A percentile compares a stretch with the other conserved stretches of the same genome.
These are phyloP conservation scores for Lophiostoma macrostomum DNA, from an alignment of 495 filamentous ascomycete species.

Conservation along the genomic window DNA sequence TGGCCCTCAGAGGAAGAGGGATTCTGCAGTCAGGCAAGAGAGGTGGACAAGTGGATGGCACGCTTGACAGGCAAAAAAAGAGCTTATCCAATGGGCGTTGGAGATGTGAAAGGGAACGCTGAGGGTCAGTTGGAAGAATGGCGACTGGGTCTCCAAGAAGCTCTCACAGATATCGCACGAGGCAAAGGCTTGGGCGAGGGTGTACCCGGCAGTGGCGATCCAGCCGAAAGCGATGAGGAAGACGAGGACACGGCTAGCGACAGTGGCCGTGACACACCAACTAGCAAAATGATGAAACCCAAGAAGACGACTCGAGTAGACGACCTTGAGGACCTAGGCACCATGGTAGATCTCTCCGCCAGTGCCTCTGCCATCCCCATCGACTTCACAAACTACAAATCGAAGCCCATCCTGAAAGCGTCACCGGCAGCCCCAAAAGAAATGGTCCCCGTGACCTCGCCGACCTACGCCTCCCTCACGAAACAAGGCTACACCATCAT, in stretches of 20 bases:
- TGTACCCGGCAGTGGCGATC: constrained; percentile 74
- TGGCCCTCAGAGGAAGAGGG: constrained; percentile 90
- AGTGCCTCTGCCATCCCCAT: constrained; percentile 60
- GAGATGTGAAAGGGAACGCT: constrained; percentile 74
- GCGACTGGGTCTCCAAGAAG: constrained; percentile 69
- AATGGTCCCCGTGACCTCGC: constrained; percentile 89
- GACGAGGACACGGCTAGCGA: constrained; percentile 56
- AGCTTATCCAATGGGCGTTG: constrained; percentile 82
- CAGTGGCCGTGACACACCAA: constrained; percentile 54
- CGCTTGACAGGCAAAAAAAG: constrained; percentile 77
- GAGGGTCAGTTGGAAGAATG: constrained; percentile 67
- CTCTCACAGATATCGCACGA: constrained; percentile 58
- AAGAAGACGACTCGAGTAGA: constrained; percentile 53
- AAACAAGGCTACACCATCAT: constrained; percentile 97
- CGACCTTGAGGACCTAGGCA: constrained; percentile 84
- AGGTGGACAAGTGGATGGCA: constrained; percentile 93
- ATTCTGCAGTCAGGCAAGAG: constrained; percentile 84
- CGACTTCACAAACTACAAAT: constrained; percentile 74
- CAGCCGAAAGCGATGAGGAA: constrained; percentile 79
- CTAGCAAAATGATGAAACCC: constrained; percentile 36
- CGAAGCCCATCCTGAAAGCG: constrained; percentile 39
- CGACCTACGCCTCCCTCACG: constrained; percentile 81
- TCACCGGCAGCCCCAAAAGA: constrained; percentile 60
- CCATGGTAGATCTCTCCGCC: constrained; percentile 52
- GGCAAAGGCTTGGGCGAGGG: constrained; percentile 74